A percentile compares a stretch with the other conserved stretches of the same genome.
phyloP scores from a whole-genome alignment of 2,329 filamentous ascomycete genomes.

The Talaromyces atroroseus region DNA sequence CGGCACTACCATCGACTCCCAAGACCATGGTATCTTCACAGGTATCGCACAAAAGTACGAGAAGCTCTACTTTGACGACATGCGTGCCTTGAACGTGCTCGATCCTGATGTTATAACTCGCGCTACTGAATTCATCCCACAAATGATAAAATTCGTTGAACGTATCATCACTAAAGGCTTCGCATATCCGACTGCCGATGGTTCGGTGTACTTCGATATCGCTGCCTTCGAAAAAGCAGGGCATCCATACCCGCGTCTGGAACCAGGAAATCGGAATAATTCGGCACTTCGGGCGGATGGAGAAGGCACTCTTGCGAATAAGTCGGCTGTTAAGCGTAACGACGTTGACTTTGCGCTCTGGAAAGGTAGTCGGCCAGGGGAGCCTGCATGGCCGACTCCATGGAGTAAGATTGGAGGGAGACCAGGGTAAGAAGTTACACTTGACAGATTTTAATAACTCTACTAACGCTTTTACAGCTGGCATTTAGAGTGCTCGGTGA shows the following conservation, averaged over 20 bases:
- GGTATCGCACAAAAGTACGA: conserved; percentile 81
- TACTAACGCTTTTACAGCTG: conserved; percentile 45
- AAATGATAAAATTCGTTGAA: conserved; percentile 81
- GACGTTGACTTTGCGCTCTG: conserved; percentile 81
- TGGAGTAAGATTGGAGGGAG: conserved; percentile 71
- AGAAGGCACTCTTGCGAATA: conserved; percentile 68
- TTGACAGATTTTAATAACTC: background rate
- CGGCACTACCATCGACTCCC: conserved; percentile 52
- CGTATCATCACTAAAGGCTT: conserved; percentile 78
- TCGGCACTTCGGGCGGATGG: conserved; percentile 79
- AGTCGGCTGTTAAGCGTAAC: conserved; percentile 64
- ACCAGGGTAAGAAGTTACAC: conserved; percentile 52
- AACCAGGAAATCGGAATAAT: conserved; percentile 79
- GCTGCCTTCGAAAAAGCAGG: conserved; percentile 75
- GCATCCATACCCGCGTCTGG: conserved; percentile 77
- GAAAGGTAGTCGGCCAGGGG: conserved; percentile 87
- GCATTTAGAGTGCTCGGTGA: conserved; percentile 98
- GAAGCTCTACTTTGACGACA: conserved; percentile 77
- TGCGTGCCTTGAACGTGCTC: conserved; percentile 77
- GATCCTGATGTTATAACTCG: conserved; percentile 75
- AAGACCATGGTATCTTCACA: conserved; percentile 71
- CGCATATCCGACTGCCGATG: conserved; percentile 68
- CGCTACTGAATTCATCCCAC: conserved; percentile 82
- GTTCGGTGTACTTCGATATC: conserved; percentile 93
- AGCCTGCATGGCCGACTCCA: conserved; percentile 80